phyloP scores from a whole-genome alignment of 306 rosid species.

The Malus asiatica region DNA sequence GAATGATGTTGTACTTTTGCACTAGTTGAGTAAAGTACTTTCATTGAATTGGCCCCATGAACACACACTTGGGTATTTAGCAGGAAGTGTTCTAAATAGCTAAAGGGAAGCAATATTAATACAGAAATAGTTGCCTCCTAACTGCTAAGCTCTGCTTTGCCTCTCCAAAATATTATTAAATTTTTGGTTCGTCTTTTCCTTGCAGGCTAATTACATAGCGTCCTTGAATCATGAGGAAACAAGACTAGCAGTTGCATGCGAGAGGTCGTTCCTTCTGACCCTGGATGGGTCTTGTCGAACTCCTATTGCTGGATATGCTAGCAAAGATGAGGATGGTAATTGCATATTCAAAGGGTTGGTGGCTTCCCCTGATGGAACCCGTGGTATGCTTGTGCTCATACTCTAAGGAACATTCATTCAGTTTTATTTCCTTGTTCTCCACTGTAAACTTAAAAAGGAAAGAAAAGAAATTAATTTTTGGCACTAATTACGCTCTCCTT shows the following conservation, averaged over 20 bases:
- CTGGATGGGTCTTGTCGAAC: conserved; percentile 89
- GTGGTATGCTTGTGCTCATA: conserved; percentile 35
- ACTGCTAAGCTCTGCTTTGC: background rate
- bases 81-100: background rate
- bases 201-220: conserved; percentile 67
- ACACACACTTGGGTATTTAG: background rate
- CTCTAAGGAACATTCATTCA: background rate
- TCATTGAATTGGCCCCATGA: background rate
- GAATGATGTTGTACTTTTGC: background rate
- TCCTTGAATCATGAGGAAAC: conserved; percentile 83
- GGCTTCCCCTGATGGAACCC: conserved; percentile 78
- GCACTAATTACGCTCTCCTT: background rate
- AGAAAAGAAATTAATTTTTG: background rate
- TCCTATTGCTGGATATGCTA: conserved; percentile 86
- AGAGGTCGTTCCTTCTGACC: conserved; percentile 73
- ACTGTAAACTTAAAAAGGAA: background rate
- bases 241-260: conserved; percentile 69
- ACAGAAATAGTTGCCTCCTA: background rate
- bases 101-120: background rate
- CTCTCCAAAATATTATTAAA: background rate
- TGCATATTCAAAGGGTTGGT: conserved; percentile 82
- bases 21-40: background rate
- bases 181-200: conserved; percentile 11
- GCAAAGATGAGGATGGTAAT: conserved; percentile 55
- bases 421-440: background rate